Evolutionary conservation across 1,284 basidiomycete species (phyloP), one percentile per base, ranked within the genome.

Genomic region (Takashimella tepidaria): DNA sequence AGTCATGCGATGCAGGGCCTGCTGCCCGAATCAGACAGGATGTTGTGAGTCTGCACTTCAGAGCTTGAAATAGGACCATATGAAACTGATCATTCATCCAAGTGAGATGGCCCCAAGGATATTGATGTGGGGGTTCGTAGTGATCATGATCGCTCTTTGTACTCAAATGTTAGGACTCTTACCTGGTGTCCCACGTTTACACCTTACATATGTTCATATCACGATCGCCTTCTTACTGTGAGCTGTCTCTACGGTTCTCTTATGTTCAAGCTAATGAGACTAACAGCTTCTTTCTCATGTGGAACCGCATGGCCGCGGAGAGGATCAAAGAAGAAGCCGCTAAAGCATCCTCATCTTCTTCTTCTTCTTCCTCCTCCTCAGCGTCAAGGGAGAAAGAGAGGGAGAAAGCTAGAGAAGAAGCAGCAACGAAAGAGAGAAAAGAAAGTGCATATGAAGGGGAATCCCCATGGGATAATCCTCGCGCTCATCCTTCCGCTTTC

Each of bases 131-230:
- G 68, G 65, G 1, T 70, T 70, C 49, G 51, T 60, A 27, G 50
- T 70, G 26, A 54, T 63, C 52, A 55, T 70, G 11, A 46, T 66
- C 26, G 62, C 68, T 1, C 47, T 70, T 20, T 53, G 67, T 42
- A 58, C 57, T 2, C 63, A 68, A 42, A 66, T 68, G 64, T 49
- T 57, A 12, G 64, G 67, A 4, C 10, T 66, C 10, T 24, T 70
- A 11, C 68, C 66, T 19, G 68, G 67, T 2, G 66, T 67, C 1
- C 62, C 67, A 3, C 46, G 50, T 20, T 42, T 70, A 11, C 66
- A 70, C 26, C 52, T 70, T 41, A 70, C 68, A 4, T 70, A 66
- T 41, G 67, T 70, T 20, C 67, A 68, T 47, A 58, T 70, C 53
- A 57, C 67, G 3, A 56, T 64, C 19, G 65, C 66, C 1, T 58